Conservation (phyloP, 257 asterid species). For the Nicotiana noctiflora region DNA sequence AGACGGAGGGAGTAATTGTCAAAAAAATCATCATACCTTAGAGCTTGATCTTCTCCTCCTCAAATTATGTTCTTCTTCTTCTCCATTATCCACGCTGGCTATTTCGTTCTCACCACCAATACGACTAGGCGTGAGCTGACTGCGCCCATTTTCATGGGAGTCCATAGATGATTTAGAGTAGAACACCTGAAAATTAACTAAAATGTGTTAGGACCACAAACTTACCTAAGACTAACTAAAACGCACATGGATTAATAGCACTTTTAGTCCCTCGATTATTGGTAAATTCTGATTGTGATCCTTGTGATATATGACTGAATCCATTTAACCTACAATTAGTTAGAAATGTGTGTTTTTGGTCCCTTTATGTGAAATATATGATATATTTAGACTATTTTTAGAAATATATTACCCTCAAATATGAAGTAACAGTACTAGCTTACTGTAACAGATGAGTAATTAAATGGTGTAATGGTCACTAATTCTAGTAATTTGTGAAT, state of each 20-base stretch:
- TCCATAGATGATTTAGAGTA: background rate
- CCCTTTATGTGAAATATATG: too few species aligned
- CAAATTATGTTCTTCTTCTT: background rate
- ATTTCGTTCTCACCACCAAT: background rate
- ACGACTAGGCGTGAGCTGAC: background rate
- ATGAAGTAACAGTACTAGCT: too few species aligned
- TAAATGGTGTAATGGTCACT: too few species aligned
- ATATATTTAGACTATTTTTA: too few species aligned
- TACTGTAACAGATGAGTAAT: too few species aligned
- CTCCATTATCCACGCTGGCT: background rate
- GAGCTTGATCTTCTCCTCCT: slow-evolving; percentile 1
- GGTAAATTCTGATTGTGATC: too few species aligned
- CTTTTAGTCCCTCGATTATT: too few species aligned
- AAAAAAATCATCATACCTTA: background rate
- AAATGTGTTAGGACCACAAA: background rate
- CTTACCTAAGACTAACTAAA: background rate
- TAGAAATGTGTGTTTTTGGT: too few species aligned
- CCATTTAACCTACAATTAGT: too few species aligned
- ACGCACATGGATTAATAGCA: background rate
- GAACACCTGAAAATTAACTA: background rate
- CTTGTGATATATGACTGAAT: too few species aligned
- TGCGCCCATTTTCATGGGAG: background rate
- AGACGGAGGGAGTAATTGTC: background rate
- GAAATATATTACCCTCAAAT: too few species aligned
- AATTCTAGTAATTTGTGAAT: too few species aligned